Conservation (phyloP, 2,329 filamentous ascomycete genomes). For the Sclerotinia sclerotiorum region DNA sequence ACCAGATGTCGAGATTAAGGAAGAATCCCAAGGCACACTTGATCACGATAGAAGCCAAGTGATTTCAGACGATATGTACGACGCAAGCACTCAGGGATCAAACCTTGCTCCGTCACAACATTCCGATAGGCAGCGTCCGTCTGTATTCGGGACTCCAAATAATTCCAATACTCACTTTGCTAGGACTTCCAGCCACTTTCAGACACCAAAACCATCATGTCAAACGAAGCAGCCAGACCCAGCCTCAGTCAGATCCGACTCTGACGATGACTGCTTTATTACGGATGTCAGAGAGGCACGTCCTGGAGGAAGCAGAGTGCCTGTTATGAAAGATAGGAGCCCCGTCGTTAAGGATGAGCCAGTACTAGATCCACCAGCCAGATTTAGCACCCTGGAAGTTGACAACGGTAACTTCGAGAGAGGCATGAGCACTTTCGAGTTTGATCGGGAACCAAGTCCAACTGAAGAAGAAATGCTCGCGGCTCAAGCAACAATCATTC, state of each 20-base stretch:
- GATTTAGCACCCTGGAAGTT: not conserved
- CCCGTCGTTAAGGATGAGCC: not conserved
- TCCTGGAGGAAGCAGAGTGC: not conserved
- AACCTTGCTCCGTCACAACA: not conserved
- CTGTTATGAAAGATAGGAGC: not conserved
- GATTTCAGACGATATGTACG: not conserved
- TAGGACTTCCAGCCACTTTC: not conserved
- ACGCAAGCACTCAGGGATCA: not conserved
- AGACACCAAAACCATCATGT: not conserved
- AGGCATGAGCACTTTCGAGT: not conserved
- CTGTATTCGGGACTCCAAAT: not conserved
- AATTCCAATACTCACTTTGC: not conserved
- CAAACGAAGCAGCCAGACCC: not conserved
- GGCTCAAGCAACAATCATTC: conserved; percentile 8
- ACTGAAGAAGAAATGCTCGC: conserved; percentile 20
- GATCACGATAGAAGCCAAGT: not conserved
- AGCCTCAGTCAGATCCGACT: not conserved
- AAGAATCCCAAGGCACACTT: not conserved
- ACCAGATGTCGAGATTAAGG: not conserved
- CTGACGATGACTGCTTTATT: conserved; percentile 16
- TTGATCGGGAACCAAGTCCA: not conserved
- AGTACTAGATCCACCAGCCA: not conserved
- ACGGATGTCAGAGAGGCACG: not conserved
- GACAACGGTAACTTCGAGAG: not conserved
- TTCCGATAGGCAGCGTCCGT: not conserved